Percentiles rank a stretch among this genome's conserved stretches.
phyloP scores from a whole-genome alignment of 352 stramenopile species.

The Globisporangium okanoganense region DNA sequence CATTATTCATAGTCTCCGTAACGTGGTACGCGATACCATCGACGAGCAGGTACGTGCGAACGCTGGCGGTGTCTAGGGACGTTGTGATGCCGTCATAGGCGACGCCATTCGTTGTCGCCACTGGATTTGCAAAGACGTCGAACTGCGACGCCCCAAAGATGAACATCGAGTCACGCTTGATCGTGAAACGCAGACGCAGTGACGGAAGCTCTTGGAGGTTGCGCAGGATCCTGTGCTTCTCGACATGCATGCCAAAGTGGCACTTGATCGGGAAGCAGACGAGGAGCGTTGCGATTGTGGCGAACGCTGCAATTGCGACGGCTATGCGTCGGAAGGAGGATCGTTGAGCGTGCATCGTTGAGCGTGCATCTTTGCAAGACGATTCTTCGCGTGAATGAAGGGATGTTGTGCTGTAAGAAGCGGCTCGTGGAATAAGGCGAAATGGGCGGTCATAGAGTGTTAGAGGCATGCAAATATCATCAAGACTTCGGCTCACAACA shows the following conservation, averaged over 20 bases:
- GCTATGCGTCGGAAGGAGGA: not conserved
- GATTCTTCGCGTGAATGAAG: not conserved
- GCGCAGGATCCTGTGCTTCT: conserved; percentile 3
- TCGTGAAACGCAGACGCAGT: conserved; percentile 33
- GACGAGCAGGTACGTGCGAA: not conserved
- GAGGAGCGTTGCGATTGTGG: not conserved
- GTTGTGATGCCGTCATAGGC: conserved; percentile 29
- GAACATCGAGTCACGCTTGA: conserved; percentile 37
- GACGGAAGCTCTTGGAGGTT: conserved; percentile 18
- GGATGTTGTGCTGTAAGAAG: not conserved
- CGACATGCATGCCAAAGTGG: not conserved
- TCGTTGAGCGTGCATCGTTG: not conserved
- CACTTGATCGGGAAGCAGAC: not conserved
- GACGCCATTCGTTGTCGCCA: conserved; percentile 26
- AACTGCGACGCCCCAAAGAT: conserved; percentile 29
- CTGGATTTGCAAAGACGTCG: conserved; percentile 30
- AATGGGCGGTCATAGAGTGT: not conserved
- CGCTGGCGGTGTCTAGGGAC: not conserved
- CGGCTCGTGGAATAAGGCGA: not conserved
- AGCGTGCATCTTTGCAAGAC: not conserved
- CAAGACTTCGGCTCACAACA: not conserved
- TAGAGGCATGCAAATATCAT: not conserved
- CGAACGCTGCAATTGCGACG: not conserved
- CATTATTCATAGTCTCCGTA: not conserved
- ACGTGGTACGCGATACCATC: not conserved